Evolutionary conservation across 1,139 yeast genomes (phyloP), one percentile per base, ranked within the genome.

Genomic region (Sugiyamaella novakii): DNA sequence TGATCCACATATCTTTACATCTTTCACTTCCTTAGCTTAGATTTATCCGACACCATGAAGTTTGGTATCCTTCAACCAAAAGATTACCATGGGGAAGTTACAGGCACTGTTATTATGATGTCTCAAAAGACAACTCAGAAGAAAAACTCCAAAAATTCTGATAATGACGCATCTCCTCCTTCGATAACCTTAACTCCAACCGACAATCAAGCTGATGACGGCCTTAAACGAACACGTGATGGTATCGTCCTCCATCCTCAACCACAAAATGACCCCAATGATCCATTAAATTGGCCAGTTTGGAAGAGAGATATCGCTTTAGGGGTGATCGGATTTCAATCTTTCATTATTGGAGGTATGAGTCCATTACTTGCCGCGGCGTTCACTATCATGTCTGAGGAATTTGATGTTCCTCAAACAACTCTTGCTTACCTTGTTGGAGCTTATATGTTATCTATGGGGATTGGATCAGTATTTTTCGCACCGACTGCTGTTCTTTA

Each of bases 181-280:
- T 18, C 48, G n/a, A n/a, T n/a, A n/a, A n/a, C n/a, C n/a, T n/a
- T n/a, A n/a, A n/a, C n/a, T n/a, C n/a, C n/a, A n/a, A n/a, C n/a
- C n/a, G 25, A 22, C 5, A 22, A 22, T 22, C 25, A 22, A 15
- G 55, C 43, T 34, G 51, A 58, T n/a, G 54, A 53, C 31, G 60
- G 58, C 2, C 58, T 77, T 43, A 77, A 78, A 56, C 72, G 73
- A 51, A 76, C 81, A 6, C 64, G 70, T 31, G 66, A 67, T 3
- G 87, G 87, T 0, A 73, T 84, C 30, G 77, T 85, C 27, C 68
- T 84, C 42, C 74, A 78, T 49, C 92, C 92, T 1, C 91, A 85
- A 64, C 92, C 92, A 3, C 83, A 84, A 22, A 84, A 83, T 57
- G 77, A 84, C 38, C 83, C 86, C 12, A 84, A 85, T 61, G 92